Conservation (phyloP, 2,329 filamentous ascomycete genomes). For the Verticillium dahliae region DNA sequence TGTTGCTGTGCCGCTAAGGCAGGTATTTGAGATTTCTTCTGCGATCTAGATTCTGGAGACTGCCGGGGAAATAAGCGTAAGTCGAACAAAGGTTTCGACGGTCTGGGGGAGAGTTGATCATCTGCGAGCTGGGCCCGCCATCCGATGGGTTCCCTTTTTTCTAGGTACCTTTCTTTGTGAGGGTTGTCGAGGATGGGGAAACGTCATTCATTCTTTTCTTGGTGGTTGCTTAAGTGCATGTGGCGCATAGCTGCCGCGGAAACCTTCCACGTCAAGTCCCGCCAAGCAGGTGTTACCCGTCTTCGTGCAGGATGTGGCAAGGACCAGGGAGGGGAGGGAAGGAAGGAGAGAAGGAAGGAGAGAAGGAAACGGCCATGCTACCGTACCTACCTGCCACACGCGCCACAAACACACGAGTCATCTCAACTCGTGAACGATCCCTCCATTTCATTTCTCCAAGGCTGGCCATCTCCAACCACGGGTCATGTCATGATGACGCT, state of each 20-base stretch:
- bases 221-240: not conserved
- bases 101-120: not conserved
- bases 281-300: not conserved
- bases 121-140: not conserved
- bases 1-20: not conserved
- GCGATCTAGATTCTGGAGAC: not conserved
- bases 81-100: not conserved
- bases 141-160: not conserved
- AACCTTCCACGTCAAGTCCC: not conserved
- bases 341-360: no score
- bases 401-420: not conserved
- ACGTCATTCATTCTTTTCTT: not conserved
- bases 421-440: not conserved
- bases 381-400: no score
- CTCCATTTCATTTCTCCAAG: not conserved
- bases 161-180: not conserved
- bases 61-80: constrained; percentile 2
- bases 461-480: not conserved
- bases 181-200: not conserved
- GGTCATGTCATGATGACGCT: not conserved
- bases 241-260: not conserved
- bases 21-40: not conserved
- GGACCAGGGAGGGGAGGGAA: not conserved
- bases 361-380: no score
- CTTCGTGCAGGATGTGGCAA: not conserved